Conservation (phyloP, 2,329 filamentous ascomycete genomes). For the Penicillium sp. region DNA sequence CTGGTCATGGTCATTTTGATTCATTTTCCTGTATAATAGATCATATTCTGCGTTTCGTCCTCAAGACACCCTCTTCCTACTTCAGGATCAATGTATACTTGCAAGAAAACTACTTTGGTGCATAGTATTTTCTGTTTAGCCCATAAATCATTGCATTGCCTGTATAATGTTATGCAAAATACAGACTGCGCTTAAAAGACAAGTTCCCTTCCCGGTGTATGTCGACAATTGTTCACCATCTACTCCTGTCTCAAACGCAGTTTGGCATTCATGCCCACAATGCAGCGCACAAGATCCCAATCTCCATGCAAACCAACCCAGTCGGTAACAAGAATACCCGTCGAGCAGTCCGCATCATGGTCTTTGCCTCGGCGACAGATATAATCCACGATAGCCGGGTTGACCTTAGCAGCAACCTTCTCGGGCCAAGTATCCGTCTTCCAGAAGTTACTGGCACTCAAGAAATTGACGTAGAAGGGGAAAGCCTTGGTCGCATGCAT, state of each 20-base stretch:
- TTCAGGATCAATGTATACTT: constrained; percentile 19
- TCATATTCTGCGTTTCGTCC: constrained; percentile 22
- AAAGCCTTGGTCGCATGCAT: constrained; percentile 41
- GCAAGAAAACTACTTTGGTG: constrained; percentile 11
- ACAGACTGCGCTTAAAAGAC: background rate
- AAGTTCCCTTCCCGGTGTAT: background rate
- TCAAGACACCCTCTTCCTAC: constrained; percentile 13
- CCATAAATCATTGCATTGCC: background rate
- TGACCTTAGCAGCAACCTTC: constrained; percentile 75
- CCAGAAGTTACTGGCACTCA: constrained; percentile 91
- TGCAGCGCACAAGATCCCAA: constrained; percentile 80
- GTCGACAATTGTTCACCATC: background rate
- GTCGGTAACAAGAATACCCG: constrained; percentile 84
- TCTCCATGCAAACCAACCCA: constrained; percentile 81
- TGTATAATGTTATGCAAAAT: background rate
- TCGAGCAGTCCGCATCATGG: constrained; percentile 61
- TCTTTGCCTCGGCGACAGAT: constrained; percentile 47
- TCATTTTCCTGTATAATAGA: constrained; percentile 32
- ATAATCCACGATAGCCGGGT: constrained; percentile 61
- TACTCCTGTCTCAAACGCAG: constrained; percentile 33
- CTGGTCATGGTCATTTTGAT: constrained; percentile 8
- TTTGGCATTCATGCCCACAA: constrained; percentile 82
- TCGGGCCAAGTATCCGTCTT: constrained; percentile 87
- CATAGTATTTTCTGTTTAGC: background rate
- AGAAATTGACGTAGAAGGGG: constrained; percentile 81